A percentile compares a stretch with the other conserved stretches of the same genome.
Evolutionary conservation across 257 asterid genomes (phyloP).

Genomic region (Agastache rugosa): DNA sequence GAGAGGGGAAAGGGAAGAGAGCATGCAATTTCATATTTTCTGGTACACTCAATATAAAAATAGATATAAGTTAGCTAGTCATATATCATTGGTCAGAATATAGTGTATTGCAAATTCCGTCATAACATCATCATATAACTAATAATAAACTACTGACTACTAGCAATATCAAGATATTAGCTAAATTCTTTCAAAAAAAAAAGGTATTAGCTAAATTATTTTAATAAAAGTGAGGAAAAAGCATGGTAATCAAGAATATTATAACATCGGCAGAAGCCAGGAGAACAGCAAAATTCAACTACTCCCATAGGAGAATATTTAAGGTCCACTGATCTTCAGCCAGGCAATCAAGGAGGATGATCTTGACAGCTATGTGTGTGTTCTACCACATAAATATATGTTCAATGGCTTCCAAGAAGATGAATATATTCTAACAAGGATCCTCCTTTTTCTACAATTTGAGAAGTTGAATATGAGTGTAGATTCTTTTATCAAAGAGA

Average conservation of each 20-base stretch:
- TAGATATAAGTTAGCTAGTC: not conserved
- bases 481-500: not conserved
- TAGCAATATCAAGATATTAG: conserved; percentile 1
- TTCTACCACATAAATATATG: not conserved
- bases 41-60: not conserved
- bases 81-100: not conserved
- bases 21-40: conserved; percentile 5
- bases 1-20: not conserved
- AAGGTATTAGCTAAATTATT: conserved; percentile 6
- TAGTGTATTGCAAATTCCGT: not conserved
- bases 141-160: conserved; percentile 9
- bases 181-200: not conserved
- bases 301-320: not conserved
- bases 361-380: not conserved
- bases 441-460: conserved; percentile 15
- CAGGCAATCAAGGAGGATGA: not conserved
- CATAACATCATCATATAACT: conserved; percentile 1
- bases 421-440: not conserved
- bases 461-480: not conserved
- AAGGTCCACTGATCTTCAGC: not conserved
- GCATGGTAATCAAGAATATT: not conserved
- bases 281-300: not conserved
- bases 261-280: conserved; percentile 10
- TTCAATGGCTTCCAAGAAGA: not conserved
- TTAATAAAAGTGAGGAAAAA: not conserved